Percentiles rank a stretch among this genome's conserved stretches.
Evolutionary conservation across 176 grass and related monocot genomes (phyloP).

Genomic region (Chrysopogon serrulatus): DNA sequence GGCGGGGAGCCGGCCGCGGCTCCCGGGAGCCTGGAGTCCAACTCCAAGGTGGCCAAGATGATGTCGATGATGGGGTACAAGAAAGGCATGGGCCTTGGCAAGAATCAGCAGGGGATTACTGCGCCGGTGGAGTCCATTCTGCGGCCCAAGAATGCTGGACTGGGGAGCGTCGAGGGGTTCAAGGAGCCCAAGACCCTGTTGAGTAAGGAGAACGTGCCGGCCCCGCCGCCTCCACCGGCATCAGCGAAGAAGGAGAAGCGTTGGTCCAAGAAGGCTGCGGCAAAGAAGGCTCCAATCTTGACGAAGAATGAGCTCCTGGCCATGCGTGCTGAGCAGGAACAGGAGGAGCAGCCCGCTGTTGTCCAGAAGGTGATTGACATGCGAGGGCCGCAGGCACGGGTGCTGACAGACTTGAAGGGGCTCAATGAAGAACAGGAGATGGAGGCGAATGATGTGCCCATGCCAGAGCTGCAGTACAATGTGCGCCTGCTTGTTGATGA

Average conservation of each 20-base stretch:
- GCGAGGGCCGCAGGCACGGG: constrained; percentile 65
- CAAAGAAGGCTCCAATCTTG: constrained; percentile 44
- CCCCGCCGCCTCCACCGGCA: not conserved
- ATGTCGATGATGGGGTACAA: constrained; percentile 81
- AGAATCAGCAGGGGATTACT: constrained; percentile 59
- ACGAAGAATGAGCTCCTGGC: constrained; percentile 69
- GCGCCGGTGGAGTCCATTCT: constrained; percentile 32
- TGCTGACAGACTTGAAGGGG: constrained; percentile 60
- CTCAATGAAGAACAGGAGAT: constrained; percentile 63
- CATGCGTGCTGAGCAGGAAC: constrained; percentile 43
- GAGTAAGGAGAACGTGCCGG: constrained; percentile 26
- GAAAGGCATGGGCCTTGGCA: constrained; percentile 62
- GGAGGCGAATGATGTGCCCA: constrained; percentile 63
- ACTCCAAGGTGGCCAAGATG: constrained; percentile 54
- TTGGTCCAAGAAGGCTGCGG: constrained; percentile 58
- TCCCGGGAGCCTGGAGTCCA: constrained; percentile 38
- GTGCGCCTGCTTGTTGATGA: constrained; percentile 67
- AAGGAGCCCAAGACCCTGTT: constrained; percentile 56
- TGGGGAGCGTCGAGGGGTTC: constrained; percentile 72
- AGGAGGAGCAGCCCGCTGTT: constrained; percentile 45
- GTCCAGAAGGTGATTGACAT: constrained; percentile 77
- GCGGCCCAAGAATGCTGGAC: constrained; percentile 68
- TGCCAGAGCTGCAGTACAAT: constrained; percentile 83
- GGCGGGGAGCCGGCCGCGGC: constrained; percentile 10
- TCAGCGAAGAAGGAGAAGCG: constrained; percentile 37